Evolutionary conservation across 371 early-diverging fungal species (phyloP).

Genomic region (Parasitella parasitica): DNA sequence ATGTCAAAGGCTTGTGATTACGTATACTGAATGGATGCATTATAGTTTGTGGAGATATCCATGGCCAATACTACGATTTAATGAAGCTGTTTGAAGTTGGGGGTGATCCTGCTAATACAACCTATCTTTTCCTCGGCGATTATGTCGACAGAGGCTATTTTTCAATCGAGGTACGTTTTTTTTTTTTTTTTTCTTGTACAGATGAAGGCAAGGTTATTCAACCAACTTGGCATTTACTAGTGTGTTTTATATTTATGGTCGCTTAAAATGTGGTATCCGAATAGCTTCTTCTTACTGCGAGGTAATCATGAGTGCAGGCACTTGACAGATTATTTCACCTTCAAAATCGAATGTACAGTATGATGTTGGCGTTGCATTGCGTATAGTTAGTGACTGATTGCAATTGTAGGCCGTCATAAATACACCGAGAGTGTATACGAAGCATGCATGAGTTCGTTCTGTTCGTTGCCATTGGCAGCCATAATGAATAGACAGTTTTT

Average conservation of each 20-base stretch:
- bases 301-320: conserved; percentile 99
- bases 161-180: conserved; percentile 70
- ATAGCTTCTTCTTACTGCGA: conserved; percentile 89
- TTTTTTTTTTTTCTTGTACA: too few species aligned
- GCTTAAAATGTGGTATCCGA: conserved; percentile 92
- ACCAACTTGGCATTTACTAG: conserved; percentile 32
- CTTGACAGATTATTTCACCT: conserved; percentile 98
- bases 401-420: conserved; percentile 81
- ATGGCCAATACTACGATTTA: conserved; percentile 99
- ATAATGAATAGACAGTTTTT: conserved; percentile 96
- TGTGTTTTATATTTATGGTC: conserved; percentile 91
- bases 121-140: conserved; percentile 95
- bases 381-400: too few species aligned
- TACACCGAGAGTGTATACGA: conserved; percentile 95
- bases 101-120: conserved; percentile 87
- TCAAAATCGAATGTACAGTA: conserved; percentile 92
- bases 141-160: conserved; percentile 99
- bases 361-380: too few species aligned
- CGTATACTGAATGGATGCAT: neutral
- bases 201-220: neutral
- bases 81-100: conserved; percentile 98
- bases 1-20: neutral
- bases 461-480: conserved; percentile 95
- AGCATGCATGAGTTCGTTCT: conserved; percentile 96
- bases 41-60: conserved; percentile 97